Evolutionary conservation across 179 eudicot species (phyloP).

Genomic region (Beta corolliflora): DNA sequence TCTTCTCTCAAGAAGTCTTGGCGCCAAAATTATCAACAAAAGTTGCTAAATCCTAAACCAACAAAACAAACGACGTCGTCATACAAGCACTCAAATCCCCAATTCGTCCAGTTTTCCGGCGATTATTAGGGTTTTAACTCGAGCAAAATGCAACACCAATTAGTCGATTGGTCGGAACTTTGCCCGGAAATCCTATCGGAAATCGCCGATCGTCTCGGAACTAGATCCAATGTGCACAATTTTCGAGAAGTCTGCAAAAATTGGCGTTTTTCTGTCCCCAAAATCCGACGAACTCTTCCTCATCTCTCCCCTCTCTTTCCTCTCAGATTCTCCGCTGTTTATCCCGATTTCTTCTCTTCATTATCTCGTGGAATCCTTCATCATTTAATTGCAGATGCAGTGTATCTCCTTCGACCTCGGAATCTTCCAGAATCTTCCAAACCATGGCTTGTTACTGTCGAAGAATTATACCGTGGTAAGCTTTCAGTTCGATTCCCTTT

Average conservation of each 20-base stretch:
- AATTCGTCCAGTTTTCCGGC: neutral
- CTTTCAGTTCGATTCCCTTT: conserved; percentile 6
- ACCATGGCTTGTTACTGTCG: conserved; percentile 9
- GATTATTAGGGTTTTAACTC: neutral
- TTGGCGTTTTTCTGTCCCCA: neutral
- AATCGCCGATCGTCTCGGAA: neutral
- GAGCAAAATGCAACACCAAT: neutral
- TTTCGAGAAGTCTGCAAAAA: neutral
- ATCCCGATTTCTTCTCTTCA: neutral
- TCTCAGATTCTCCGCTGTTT: neutral
- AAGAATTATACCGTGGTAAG: conserved; percentile 16
- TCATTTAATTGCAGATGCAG: conserved; percentile 10
- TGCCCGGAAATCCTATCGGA: neutral
- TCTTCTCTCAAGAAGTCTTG: too few species aligned
- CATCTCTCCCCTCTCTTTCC: neutral
- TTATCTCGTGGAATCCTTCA: neutral
- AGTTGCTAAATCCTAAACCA: neutral
- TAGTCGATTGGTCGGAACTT: neutral
- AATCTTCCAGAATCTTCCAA: neutral
- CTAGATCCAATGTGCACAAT: neutral
- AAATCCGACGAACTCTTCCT: neutral
- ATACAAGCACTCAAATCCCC: neutral
- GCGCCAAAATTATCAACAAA: neutral
- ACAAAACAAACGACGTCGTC: too few species aligned
- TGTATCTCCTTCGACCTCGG: conserved; percentile 7